Base-by-base conservation (phyloP, 1,284 basidiomycete species). In the Cutaneotrichosporon dermatis region DNA sequence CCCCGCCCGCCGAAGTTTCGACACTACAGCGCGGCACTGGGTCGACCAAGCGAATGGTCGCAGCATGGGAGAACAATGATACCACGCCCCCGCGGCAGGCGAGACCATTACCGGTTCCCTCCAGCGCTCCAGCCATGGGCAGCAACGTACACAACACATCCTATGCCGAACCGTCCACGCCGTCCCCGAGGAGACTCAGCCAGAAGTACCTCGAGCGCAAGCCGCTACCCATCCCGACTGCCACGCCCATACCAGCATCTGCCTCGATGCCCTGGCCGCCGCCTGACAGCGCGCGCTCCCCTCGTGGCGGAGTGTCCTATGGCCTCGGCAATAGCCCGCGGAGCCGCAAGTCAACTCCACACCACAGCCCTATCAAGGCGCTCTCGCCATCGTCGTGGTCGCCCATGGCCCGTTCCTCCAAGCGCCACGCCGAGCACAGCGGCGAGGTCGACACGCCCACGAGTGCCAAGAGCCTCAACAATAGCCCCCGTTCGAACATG, bases 41-140 rank as follows among this genome's bases (percentile, higher is more conserved):
- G 10, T 69, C 72, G 6, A 66, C 74, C 3, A 66, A 64, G 50
- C 59, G 59, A 43, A 69, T 75, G 71, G 71, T 76, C 37, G 66
- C 69, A 58, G 66, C 72, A 56, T 76, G 74, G 74, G 74, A 76
- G 61, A 67, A 33, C 15, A 42, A 25, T 34, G 45, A 34, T 8
- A 46, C 37, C 16, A 43, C 35, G 15, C 42, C 16, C 12, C 42
- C 36, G 15, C 50, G n/a, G 39, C 51, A 51, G 33, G 12, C n/a
- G 9, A 15, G 10, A 2, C 35, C 43, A 5, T 10, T 35, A 4
- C 44, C 33, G 3, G 15, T 35, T 13, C 15, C 57, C 6, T 37
- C 12, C 9, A 42, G 36, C 33, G 16, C n/a, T 10, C 44, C 51
- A 42, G 12, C 34, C 34, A 11, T 4, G 34, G 4, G 25, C 25